Base-by-base conservation (phyloP, 768 basidiomycete genomes). In the Holtermanniella nyarrowii region DNA sequence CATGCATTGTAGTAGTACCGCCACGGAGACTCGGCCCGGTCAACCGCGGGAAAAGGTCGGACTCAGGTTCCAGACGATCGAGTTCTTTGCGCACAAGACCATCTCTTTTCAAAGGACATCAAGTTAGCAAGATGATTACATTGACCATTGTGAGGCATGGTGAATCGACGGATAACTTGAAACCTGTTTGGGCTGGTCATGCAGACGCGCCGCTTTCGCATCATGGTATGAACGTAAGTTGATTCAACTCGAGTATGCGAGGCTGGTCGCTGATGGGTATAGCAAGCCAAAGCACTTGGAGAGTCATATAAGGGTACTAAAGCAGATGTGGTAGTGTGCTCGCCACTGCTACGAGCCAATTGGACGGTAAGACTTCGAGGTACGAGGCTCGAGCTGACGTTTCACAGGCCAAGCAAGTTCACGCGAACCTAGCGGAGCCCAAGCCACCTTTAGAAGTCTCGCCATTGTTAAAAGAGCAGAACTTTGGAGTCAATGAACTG, bases 281-380 rank as follows among this genome's bases (percentile, higher is more conserved):
- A 73, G 71, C 72, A 73, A 72, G 72, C 71, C 13, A 69, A 69
- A 54, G 71, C 71, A 24, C 60, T 68, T 1, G 70, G 70, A 12
- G 55, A 57, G 31, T 64, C 61, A 1, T 50, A 62, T 16, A 47
- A 55, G n/a, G 43, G 52, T 42, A 62, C 68, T 21, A 48, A 47
- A 11, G 55, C 67, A 24, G 48, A 68, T 52, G 63, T 63, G 13
- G 74, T 74, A 52, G 73, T 72, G 57, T 59, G 70, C 4, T 73
- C 72, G 1, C 67, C 71, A 46, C 64, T 75, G 7, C 58, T 68
- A n/a, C 58, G 74, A 46, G 74, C 74, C 5, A 54, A 62, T 16
- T 73, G 71, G 61, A 76, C 75, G n/a, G 74, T 70, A 42, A 55
- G 66, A 7, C 10, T 16, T 53, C 10, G 16, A 2, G 2, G 42